phyloP scores from a whole-genome alignment of 352 stramenopile species.

The Phytophthora pistaciae region DNA sequence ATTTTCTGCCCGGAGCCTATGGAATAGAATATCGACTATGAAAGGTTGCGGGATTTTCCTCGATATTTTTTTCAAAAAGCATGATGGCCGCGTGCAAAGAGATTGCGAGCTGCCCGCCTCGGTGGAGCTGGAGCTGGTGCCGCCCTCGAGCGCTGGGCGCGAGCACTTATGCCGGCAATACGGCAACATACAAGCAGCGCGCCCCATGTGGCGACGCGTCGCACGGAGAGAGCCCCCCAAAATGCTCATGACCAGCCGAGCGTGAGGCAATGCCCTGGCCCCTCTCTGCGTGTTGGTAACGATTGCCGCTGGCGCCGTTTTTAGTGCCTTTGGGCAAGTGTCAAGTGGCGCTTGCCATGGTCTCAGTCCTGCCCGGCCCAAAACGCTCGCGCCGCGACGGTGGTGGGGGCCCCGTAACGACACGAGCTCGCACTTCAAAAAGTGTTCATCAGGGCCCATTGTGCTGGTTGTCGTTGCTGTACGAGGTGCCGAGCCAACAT shows the following conservation, averaged over 20 bases:
- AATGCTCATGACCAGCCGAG: background rate
- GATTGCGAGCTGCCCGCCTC: background rate
- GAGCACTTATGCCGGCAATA: background rate
- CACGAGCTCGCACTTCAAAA: background rate
- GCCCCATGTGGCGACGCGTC: background rate
- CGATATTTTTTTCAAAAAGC: no score
- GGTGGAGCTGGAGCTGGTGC: background rate
- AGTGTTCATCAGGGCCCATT: background rate
- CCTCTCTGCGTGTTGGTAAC: background rate
- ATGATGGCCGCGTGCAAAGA: background rate
- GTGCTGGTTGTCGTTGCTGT: no score
- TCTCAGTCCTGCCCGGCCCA: background rate
- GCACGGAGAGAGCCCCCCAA: background rate
- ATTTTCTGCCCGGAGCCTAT: constrained; percentile 24
- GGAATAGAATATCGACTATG: background rate
- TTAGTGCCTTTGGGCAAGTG: background rate
- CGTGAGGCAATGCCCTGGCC: background rate
- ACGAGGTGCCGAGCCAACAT: background rate
- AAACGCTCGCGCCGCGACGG: background rate
- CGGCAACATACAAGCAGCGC: background rate
- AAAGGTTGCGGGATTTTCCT: background rate
- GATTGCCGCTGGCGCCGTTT: background rate
- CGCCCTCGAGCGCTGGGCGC: no score
- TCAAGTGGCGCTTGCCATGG: background rate
- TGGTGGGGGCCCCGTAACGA: background rate